Conservation (phyloP, 2,329 filamentous ascomycete genomes). For the Aspergillus sp. region DNA sequence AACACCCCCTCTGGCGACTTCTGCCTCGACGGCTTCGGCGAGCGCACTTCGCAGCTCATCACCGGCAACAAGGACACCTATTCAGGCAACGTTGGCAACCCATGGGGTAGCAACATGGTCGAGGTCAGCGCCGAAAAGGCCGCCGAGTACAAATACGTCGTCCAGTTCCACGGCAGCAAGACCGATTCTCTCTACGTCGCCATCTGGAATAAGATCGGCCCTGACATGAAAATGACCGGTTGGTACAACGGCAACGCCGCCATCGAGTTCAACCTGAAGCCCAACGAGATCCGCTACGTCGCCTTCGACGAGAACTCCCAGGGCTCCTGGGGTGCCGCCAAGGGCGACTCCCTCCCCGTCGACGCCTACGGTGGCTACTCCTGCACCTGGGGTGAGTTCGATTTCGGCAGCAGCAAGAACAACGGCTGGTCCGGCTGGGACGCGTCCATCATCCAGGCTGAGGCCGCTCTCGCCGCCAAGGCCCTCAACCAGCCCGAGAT, state of each 20-base stretch:
- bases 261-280: constrained; percentile 30
- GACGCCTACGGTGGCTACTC: constrained; percentile 33
- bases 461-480: constrained; percentile 19
- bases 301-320: constrained; percentile 41
- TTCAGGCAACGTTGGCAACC: constrained; percentile 37
- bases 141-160: constrained; percentile 39
- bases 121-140: constrained; percentile 31
- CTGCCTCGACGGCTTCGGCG: constrained; percentile 32
- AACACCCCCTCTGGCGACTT: constrained; percentile 20
- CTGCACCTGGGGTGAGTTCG: constrained; percentile 40
- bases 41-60: constrained; percentile 22
- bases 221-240: constrained; percentile 34
- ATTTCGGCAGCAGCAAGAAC: constrained; percentile 34
- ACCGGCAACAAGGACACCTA: constrained; percentile 26
- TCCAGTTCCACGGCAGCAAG: constrained; percentile 32
- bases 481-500: constrained; percentile 17
- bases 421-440: constrained; percentile 40
- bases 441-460: constrained; percentile 40
- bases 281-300: constrained; percentile 35
- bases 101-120: constrained; percentile 44
- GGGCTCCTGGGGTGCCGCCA: constrained; percentile 37
- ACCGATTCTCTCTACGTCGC: constrained; percentile 33
- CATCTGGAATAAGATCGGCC: constrained; percentile 43
- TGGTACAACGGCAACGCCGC: constrained; percentile 36
- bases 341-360: constrained; percentile 26